A percentile compares a stretch with the other conserved stretches of the same genome.
These are phyloP conservation scores for Mortierella sp. DNA, from an alignment of 371 early-diverging fungal genomes.

Conservation along the genomic window DNA sequence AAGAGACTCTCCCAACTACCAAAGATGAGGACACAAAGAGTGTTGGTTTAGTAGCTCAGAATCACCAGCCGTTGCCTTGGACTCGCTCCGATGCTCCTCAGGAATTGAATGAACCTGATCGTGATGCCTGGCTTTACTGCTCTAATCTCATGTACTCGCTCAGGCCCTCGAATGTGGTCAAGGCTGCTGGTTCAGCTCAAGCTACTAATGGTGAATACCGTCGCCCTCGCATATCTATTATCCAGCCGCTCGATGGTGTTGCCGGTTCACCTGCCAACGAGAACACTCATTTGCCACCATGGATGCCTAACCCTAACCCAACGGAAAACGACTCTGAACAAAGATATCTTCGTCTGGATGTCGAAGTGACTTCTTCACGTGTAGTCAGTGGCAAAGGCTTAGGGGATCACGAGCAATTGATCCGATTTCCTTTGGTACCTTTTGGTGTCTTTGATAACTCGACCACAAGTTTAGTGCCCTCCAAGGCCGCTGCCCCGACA, in stretches of 20 bases:
- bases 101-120: slow-evolving; percentile 46
- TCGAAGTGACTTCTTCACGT: slow-evolving; percentile 52
- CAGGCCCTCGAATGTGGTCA: slow-evolving; percentile 28
- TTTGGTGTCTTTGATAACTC: slow-evolving; percentile 48
- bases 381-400: slow-evolving; percentile 51
- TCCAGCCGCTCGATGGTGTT: slow-evolving; percentile 52
- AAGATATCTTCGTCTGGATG: slow-evolving; percentile 50
- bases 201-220: slow-evolving; percentile 52
- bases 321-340: slow-evolving; percentile 34
- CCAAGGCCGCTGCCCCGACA: slow-evolving; percentile 27
- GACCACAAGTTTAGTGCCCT: slow-evolving; percentile 30
- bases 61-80: slow-evolving; percentile 23
- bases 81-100: slow-evolving; percentile 7
- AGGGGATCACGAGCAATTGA: slow-evolving; percentile 46
- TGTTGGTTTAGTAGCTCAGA: slow-evolving; percentile 49
- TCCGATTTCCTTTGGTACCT: slow-evolving; percentile 50
- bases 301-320: slow-evolving; percentile 47
- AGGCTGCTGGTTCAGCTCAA: slow-evolving; percentile 40
- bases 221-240: slow-evolving; percentile 48
- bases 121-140: slow-evolving; percentile 52
- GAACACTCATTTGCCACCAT: slow-evolving; percentile 38
- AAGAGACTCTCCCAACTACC: background rate
- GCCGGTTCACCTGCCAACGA: slow-evolving; percentile 24
- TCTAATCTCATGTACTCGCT: slow-evolving; percentile 52
- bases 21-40: slow-evolving; percentile 35